Evolutionary conservation across 208 protist species (phyloP).

Genomic region (Crithidia acanthocephali): DNA sequence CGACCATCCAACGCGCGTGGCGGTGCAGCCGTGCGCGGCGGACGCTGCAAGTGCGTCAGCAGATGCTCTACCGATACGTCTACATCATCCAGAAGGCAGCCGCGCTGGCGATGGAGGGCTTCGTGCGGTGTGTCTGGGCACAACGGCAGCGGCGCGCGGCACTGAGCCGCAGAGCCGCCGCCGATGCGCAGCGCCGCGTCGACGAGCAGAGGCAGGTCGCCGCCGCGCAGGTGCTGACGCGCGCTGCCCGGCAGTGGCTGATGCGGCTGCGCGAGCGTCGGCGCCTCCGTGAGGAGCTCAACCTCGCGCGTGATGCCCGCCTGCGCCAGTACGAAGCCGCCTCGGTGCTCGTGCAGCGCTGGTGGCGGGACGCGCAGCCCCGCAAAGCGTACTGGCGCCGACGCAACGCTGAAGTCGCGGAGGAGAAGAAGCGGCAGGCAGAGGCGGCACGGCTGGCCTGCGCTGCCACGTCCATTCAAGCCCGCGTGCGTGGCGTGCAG

Average conservation of each 20-base stretch:
- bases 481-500: constrained; percentile 42
- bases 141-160: constrained; percentile 23
- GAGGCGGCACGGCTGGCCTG: constrained; percentile 13
- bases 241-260: constrained; percentile 35
- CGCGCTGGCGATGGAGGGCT: constrained; percentile 57
- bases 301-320: constrained; percentile 40
- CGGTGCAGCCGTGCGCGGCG: constrained; percentile 55
- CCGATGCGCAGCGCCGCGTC: constrained; percentile 19
- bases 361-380: constrained; percentile 53
- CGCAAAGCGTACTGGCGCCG: constrained; percentile 64
- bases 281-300: constrained; percentile 42
- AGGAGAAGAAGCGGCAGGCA: constrained; percentile 19
- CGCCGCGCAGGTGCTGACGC: constrained; percentile 36
- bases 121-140: constrained; percentile 37
- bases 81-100: constrained; percentile 73
- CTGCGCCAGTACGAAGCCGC: constrained; percentile 38
- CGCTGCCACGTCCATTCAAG: constrained; percentile 52
- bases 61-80: constrained; percentile 64
- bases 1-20: constrained; percentile 66
- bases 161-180: background rate
- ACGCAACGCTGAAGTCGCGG: constrained; percentile 40
- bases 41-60: constrained; percentile 51
- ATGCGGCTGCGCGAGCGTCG: constrained; percentile 38
- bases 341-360: constrained; percentile 59
- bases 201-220: constrained; percentile 32